Base-by-base conservation (phyloP, 768 basidiomycete species). In the Gloeopeniophorella convolvens region DNA sequence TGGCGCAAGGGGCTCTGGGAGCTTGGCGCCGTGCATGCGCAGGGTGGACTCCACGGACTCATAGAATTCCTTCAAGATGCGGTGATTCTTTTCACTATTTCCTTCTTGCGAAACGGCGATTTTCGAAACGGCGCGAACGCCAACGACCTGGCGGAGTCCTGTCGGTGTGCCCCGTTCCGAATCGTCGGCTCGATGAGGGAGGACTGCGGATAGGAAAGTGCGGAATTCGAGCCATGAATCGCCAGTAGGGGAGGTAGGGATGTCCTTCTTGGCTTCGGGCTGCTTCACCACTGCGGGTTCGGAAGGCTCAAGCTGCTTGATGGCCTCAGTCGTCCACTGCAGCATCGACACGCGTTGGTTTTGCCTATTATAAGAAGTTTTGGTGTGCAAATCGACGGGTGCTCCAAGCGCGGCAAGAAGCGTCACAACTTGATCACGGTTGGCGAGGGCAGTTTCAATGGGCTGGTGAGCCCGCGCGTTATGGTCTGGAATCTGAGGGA, bases 381-480 rank as follows among this genome's bases (percentile, higher is more conserved):
- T 36, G 18, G 42, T 48, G 12, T 35, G 44, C 7, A 48, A 11
- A 15, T 64, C 59, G 42, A 59, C 49, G 6, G 63, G 56, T 1
- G 63, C 66, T 15, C 65, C 67, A 3, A 65, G 51, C 1, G 57
- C 55, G 12, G 62, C 50, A 11, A 68, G 54, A n/a, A 68, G 56
- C 11, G 57, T 45, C 6, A 64, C 51, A 18, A 63, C 53, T n/a
- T 66, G 57, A 45, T 61, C 64, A 26, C 51, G 48, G 20, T 33
- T 41, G 5, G 18, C 20, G 13, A 68, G 16, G 11, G 68, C 62
- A 1, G 51, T 55, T 42, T 65, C 68, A 0, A 66, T 33, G 1
- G 68, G 68, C 32, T 48, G 37, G 15, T 37, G 8, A 12, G 58
- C 18, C 42, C 31, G 37, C 18, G n/a, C 36, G 1, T 21, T 20